These are phyloP conservation scores for Stephania japonica DNA, from an alignment of 164 flowering plant genomes.

Conservation along the genomic window DNA sequence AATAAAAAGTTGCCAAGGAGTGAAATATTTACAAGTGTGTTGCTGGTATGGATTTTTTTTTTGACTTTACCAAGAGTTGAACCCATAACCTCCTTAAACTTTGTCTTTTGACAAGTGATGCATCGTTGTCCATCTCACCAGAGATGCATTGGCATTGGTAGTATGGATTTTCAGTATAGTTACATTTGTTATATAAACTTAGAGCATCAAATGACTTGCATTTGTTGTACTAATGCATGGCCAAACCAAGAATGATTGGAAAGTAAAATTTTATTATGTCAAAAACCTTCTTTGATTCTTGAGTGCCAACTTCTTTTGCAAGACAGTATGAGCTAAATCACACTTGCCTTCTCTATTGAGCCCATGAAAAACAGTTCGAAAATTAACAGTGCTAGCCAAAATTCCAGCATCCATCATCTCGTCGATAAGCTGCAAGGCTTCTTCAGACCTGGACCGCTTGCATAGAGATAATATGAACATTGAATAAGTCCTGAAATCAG, in stretches of 20 bases:
- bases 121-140: too few relatives aligned
- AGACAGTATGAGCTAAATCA: constrained; percentile 49
- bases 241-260: background rate
- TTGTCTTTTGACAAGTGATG: too few relatives aligned
- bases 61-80: too few relatives aligned
- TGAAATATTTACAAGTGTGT: background rate
- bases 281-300: constrained; percentile 33
- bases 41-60: background rate
- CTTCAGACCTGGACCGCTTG: constrained; percentile 62
- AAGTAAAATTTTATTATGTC: constrained; percentile 10
- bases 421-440: constrained; percentile 54
- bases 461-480: constrained; percentile 68
- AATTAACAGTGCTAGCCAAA: constrained; percentile 66
- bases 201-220: too few relatives aligned
- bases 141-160: too few relatives aligned
- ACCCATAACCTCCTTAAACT: too few relatives aligned
- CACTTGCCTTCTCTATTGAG: constrained; percentile 84
- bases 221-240: background rate
- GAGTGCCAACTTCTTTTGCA: constrained; percentile 44
- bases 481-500: constrained; percentile 76
- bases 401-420: constrained; percentile 67
- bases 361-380: constrained; percentile 55
- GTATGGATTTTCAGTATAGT: too few relatives aligned
- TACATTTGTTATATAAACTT: too few relatives aligned
- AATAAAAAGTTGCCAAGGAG: background rate